A percentile compares a stretch with the other conserved stretches of the same genome.
Evolutionary conservation across 2,329 filamentous ascomycete genomes (phyloP).

Genomic region (Plectosphaerella cucumerina): DNA sequence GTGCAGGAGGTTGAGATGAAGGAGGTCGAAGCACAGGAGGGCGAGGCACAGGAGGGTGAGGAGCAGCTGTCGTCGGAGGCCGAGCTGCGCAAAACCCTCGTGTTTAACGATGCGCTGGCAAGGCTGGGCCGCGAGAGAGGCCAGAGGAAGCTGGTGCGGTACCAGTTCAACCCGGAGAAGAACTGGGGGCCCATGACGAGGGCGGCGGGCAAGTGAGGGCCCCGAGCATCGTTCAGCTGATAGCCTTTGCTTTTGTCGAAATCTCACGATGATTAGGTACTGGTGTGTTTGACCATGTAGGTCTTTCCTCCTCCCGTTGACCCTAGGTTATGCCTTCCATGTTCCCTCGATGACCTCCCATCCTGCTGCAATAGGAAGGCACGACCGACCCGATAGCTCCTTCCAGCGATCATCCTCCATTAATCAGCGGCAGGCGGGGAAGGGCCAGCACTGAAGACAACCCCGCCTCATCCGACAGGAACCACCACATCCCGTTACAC

Average conservation of each 20-base stretch:
- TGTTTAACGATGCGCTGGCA: conserved; percentile 78
- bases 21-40: conserved; percentile 26
- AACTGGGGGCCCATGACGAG: conserved; percentile 87
- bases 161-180: conserved; percentile 83
- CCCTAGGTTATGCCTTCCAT: no score
- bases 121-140: conserved; percentile 66
- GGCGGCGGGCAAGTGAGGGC: conserved; percentile 56
- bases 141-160: conserved; percentile 70
- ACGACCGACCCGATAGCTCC: no score
- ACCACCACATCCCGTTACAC: no score
- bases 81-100: conserved; percentile 52
- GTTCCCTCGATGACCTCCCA: no score
- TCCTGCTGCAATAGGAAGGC: no score
- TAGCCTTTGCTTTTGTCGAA: no score
- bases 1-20: conserved; percentile 16
- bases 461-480: neutral
- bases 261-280: no score
- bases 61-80: conserved; percentile 15
- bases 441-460: no score
- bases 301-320: no score
- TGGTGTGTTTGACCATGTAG: no score
- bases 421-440: no score
- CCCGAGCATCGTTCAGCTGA: conserved; percentile 15
- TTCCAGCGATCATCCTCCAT: no score
- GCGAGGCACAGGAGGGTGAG: conserved; percentile 13